Base-by-base conservation (phyloP, 495 filamentous ascomycete species). In the Letharia columbiana region DNA sequence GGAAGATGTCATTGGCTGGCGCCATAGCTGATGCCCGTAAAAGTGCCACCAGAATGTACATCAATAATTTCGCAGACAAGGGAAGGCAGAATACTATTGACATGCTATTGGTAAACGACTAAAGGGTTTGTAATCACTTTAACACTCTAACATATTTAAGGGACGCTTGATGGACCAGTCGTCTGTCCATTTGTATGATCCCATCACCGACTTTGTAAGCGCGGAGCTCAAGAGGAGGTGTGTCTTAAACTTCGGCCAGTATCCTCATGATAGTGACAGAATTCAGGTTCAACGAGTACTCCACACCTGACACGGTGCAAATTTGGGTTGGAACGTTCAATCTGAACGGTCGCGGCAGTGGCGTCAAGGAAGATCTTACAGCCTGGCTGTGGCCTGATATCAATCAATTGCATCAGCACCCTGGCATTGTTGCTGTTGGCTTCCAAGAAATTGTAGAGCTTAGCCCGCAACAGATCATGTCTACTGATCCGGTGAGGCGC, bases 391-490 rank as follows among this genome's bases (percentile, higher is more conserved):
- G 84, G 73, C 81, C 83, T 42, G 74, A 81, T 60, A 69, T 84
- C 3, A 80, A 80, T 40, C 68, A 72, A 11, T 74, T 77, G 31
- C 81, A 85, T 54, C 69, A 80, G 62, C 78, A 83, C 31, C 90
- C 95, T 31, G 86, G 91, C 59, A 88, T 99, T 44, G 84, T 95
- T 61, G 92, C 86, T 12, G 86, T 96, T 40, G 94, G 91, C 0
- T 98, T 99, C 70, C 94, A 99, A 71, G 94, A 99, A 77, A 98
- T 99, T 63, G 95, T 99, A 20, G 88, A 93, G 72, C 81, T 99
- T 18, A 96, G 91, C 71, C 93, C 95, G 23, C 93, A 98, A 74
- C 95, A 99, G 72, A 98, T 99, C 71, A 98, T 99, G 92, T 95
- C 94, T 62, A 97, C 92, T 49, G 92, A 98, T 79, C 94, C 95